phyloP scores from a whole-genome alignment of 345 rosid genomes.

The Toxicodendron radicans region DNA sequence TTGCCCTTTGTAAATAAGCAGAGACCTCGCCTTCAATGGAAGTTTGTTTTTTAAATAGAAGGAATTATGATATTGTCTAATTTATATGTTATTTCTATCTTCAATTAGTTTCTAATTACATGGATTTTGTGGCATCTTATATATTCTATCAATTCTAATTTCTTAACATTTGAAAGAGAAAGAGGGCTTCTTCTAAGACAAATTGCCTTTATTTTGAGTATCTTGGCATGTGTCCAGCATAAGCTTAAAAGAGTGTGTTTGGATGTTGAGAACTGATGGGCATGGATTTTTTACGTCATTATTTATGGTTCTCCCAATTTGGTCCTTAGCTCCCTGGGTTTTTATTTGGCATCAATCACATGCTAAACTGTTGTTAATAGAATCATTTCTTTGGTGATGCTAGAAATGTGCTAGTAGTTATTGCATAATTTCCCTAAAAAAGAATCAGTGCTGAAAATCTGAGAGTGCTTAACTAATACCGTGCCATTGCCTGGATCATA shows the following conservation, averaged over 20 bases:
- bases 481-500: background rate
- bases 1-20: too few species aligned
- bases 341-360: background rate
- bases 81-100: background rate
- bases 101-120: background rate
- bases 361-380: conserved; percentile 6
- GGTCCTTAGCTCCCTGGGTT: background rate
- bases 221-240: background rate
- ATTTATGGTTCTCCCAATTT: too few species aligned
- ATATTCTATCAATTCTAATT: background rate
- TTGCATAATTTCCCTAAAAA: background rate
- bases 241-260: background rate
- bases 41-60: too few species aligned
- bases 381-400: background rate
- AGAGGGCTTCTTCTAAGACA: background rate
- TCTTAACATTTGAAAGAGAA: background rate
- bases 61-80: background rate
- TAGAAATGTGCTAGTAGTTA: background rate
- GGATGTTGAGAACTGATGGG: background rate
- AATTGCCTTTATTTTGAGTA: background rate
- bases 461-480: background rate
- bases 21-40: too few species aligned
- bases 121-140: background rate
- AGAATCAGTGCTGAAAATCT: background rate
- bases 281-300: background rate